Evolutionary conservation across 2,329 filamentous ascomycete genomes (phyloP).

Genomic region (Fusarium sp.): DNA sequence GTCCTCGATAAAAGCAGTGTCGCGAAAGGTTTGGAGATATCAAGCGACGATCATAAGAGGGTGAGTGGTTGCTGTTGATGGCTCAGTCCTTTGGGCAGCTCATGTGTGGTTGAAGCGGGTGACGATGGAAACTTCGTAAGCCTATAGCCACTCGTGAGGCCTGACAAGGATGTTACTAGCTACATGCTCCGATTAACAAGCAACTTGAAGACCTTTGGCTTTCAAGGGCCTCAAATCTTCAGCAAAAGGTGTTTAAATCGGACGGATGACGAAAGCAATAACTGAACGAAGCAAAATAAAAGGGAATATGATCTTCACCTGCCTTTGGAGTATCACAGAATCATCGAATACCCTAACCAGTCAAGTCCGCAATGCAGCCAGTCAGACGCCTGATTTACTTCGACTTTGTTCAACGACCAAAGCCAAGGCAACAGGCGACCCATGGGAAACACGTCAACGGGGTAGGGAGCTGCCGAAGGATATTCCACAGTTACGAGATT

Average conservation of each 20-base stretch:
- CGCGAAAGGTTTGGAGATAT: neutral
- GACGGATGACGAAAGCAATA: neutral
- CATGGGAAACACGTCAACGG: neutral
- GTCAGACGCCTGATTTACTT: neutral
- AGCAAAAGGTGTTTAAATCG: neutral
- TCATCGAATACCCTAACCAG: neutral
- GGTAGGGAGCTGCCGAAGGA: neutral
- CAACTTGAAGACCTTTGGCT: neutral
- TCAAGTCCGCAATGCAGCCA: neutral
- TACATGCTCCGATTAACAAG: conserved; percentile 3
- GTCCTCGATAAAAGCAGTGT: neutral
- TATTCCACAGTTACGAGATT: neutral
- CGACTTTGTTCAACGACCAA: neutral
- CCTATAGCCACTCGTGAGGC: conserved; percentile 4
- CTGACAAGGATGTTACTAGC: conserved; percentile 13
- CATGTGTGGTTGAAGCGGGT: neutral
- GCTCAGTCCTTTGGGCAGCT: neutral
- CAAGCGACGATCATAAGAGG: neutral
- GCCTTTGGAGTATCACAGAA: neutral
- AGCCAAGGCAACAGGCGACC: neutral
- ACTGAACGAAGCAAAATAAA: conserved; percentile 7
- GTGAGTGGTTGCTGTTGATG: conserved; percentile 2
- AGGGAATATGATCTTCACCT: neutral
- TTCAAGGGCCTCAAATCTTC: neutral
- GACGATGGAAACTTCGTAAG: neutral